Base-by-base conservation (phyloP, 108 stramenopile species). In the Fistulifera pelliculosa region DNA sequence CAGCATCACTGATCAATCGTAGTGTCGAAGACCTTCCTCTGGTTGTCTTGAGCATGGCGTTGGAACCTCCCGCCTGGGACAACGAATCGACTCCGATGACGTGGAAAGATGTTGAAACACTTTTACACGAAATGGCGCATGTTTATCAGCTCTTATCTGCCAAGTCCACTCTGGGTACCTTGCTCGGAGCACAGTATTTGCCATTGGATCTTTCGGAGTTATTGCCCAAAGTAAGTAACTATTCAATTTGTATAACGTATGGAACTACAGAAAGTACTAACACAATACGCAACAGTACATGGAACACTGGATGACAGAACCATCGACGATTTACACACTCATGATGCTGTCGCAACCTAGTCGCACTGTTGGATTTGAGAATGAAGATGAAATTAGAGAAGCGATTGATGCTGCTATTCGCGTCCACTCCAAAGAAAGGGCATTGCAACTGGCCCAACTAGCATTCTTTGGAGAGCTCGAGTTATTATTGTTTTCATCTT, bases 31-130 rank as follows among this genome's bases (percentile, higher is more conserved):
- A 21, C 12, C 17, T 41, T 43, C 56, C 56, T 2, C 17, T 44
- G 2, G 56, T 43, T 7, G 41, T 22, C 42, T 24, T 62, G 49
- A 19, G 24, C 22, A 26, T 62, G 11, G 18, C 22, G 1, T 23
- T 62, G n/a, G 39, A 40, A 25, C 50, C 61, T 15, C 61, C 61
- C n/a, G n/a, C 27, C 1, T 62, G 61, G 61, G 61, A 62, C 19
- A 51, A 6, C 25, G 61, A 50, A 26, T 51, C 61, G 10, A 21
- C 50, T 14, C 8, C 18, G 1, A 26, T 62, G 24, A 52, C 49
- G 1, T 51, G 49, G 51, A 1, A 27, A 43, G 22, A 62, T 38
- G 38, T 62, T 1, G 38, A 52, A 43, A 16, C 27, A 31, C 24
- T 62, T 13, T 53, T 52, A 23, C 61, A 62, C 41, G 61, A 62